Conservation (phyloP, 2,329 filamentous ascomycete species). For the Talaromyces sp. region DNA sequence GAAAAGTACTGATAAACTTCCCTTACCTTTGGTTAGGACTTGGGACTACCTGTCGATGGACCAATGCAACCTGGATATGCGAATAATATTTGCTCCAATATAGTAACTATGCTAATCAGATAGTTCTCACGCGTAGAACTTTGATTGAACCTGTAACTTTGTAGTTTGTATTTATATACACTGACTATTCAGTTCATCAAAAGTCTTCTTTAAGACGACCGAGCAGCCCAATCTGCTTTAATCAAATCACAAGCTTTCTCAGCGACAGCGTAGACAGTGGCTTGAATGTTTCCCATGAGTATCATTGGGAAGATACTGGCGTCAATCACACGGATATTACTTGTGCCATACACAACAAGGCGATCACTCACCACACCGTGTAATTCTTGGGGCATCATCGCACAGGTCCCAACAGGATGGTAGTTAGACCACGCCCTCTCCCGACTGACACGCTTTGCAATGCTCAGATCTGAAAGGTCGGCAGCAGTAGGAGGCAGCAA, state of each 20-base stretch:
- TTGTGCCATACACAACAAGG: slow-evolving; percentile 29
- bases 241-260: slow-evolving; percentile 37
- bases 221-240: slow-evolving; percentile 17
- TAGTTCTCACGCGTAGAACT: too few relatives aligned
- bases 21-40: too few relatives aligned
- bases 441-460: not conserved
- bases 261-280: slow-evolving; percentile 33
- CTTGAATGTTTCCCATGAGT: slow-evolving; percentile 30
- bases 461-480: not conserved
- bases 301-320: slow-evolving; percentile 31
- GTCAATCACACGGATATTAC: slow-evolving; percentile 28
- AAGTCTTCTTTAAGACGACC: too few relatives aligned
- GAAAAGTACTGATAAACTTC: too few relatives aligned
- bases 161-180: too few relatives aligned
- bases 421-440: not conserved
- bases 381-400: slow-evolving; percentile 24
- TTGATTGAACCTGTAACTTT: too few relatives aligned
- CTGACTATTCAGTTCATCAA: too few relatives aligned
- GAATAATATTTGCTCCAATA: too few relatives aligned
- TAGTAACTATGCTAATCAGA: too few relatives aligned
- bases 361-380: slow-evolving; percentile 30
- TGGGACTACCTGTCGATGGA: too few relatives aligned
- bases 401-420: slow-evolving; percentile 28
- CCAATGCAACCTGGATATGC: too few relatives aligned
- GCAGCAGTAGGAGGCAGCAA: not conserved